Base-by-base conservation (phyloP, 345 rosid genomes). In the Euclidium syriacum region DNA sequence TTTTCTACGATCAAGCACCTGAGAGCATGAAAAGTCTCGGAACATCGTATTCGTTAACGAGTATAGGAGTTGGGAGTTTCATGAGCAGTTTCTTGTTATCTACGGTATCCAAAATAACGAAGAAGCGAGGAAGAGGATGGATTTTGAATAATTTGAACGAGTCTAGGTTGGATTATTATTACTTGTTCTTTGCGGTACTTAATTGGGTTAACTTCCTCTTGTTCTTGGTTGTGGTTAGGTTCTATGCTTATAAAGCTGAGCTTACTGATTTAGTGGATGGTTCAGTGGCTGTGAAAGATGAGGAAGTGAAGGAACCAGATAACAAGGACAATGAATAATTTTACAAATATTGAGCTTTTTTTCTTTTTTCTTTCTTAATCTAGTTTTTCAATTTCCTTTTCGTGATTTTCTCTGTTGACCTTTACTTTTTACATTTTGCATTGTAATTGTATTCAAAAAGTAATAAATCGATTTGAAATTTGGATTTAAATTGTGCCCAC, bases 1-100 rank as follows among this genome's bases (percentile, higher is more conserved):
- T 86, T 33, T 91, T 91, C 88, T 91, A 88, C 24, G 95, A 88
- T 46, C 98, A 91, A 44, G 90, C 95, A 6, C 95, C 98, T 0
- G 78, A 83, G 46, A 81, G 82, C 24, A 84, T 86, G 98, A 88
- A 91, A 50, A 83, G 96, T 47, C 72, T 91, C 0, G 92, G 98
- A 17, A 79, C 98, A 7, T 79, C 96, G 0, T 86, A 83, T 56
- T 86, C 83, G 46, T 67, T 80, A 0, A 81, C 63, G 18, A 83
- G 85, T 68, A 10, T 86, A 24, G 92, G 85, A 6, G 44, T 91
- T 2, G 95, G 95, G 19, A 68, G 70, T 56, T 88, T 83, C 70
- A 46, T 86, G 16, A 89, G 95, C n/a, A 84, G 90, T 49, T 83
- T 84, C 52, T 23, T 88, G 42, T 74, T 88, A 9, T 64, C 70